Percentiles rank a stretch among this genome's conserved stretches.
These are phyloP conservation scores for Chamaecyparis obtusa DNA, from an alignment of 75 land plant genomes.

Conservation along the genomic window DNA sequence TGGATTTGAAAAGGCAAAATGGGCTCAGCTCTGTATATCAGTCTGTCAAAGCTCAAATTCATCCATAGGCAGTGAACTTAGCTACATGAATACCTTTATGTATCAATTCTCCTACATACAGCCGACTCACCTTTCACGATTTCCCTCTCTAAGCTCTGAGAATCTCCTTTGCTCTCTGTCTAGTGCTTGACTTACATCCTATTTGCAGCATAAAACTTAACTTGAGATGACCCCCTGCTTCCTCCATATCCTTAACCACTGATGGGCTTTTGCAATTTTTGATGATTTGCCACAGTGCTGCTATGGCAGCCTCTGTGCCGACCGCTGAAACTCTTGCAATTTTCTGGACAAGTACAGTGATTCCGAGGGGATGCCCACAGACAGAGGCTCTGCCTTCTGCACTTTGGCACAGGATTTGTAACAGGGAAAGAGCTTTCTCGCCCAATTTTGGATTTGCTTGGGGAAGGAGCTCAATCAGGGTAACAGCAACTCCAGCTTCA, in stretches of 20 bases:
- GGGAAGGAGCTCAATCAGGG: slow-evolving; percentile 21
- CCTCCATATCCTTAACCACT: slow-evolving; percentile 35
- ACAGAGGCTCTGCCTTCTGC: slow-evolving; percentile 55
- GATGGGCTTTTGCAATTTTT: slow-evolving; percentile 18
- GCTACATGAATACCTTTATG: not conserved
- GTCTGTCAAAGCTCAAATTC: not conserved
- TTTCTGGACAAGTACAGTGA: slow-evolving; percentile 36
- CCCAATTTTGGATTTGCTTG: slow-evolving; percentile 15
- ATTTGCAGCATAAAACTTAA: slow-evolving; percentile 53
- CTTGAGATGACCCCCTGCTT: slow-evolving; percentile 43
- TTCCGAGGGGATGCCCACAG: slow-evolving; percentile 30
- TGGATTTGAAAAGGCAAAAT: not conserved
- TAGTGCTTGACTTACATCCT: slow-evolving; percentile 32
- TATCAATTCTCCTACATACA: not conserved
- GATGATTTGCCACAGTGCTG: slow-evolving; percentile 19
- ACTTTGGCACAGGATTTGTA: slow-evolving; percentile 45
- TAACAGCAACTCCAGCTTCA: slow-evolving; percentile 25
- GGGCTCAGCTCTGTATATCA: not conserved
- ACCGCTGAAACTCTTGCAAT: slow-evolving; percentile 32
- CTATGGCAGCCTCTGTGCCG: slow-evolving; percentile 27
- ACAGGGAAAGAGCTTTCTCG: slow-evolving; percentile 20
- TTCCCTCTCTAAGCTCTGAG: slow-evolving; percentile 31
- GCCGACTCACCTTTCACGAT: slow-evolving; percentile 17
- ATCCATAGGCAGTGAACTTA: not conserved
- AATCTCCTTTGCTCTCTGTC: slow-evolving; percentile 45